Evolutionary conservation across 2,329 filamentous ascomycete species (phyloP).

Genomic region (Pseudopyrenochaeta lycopersici): DNA sequence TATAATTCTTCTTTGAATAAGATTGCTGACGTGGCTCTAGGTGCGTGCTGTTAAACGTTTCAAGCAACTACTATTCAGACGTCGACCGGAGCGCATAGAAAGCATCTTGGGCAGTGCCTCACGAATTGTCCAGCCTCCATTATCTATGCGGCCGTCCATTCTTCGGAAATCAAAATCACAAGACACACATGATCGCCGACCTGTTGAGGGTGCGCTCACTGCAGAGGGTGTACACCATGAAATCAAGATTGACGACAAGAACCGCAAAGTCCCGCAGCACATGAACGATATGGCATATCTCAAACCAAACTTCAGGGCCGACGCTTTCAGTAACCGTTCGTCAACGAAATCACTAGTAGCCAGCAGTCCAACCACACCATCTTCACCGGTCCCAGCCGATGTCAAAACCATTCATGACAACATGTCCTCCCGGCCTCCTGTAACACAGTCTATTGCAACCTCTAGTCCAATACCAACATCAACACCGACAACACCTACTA

Average conservation of each 20-base stretch:
- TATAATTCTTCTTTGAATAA: not conserved
- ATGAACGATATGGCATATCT: slow-evolving; percentile 31
- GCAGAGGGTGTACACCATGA: slow-evolving; percentile 64
- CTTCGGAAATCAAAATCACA: slow-evolving; percentile 59
- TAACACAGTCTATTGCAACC: slow-evolving; percentile 30
- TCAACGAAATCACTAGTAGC: slow-evolving; percentile 13
- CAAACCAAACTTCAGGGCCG: slow-evolving; percentile 25
- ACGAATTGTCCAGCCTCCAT: slow-evolving; percentile 66
- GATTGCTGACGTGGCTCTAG: slow-evolving; percentile 51
- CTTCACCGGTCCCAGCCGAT: slow-evolving; percentile 22
- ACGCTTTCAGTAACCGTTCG: slow-evolving; percentile 9
- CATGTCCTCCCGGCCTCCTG: slow-evolving; percentile 42
- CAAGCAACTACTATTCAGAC: slow-evolving; percentile 74
- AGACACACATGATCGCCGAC: slow-evolving; percentile 60
- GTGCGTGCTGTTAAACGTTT: slow-evolving; percentile 93
- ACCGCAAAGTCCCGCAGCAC: slow-evolving; percentile 24
- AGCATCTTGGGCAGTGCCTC: slow-evolving; percentile 68
- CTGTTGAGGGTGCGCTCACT: slow-evolving; percentile 60
- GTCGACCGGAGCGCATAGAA: slow-evolving; percentile 63
- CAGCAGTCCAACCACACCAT: slow-evolving; percentile 29
- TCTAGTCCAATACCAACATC: slow-evolving; percentile 23
- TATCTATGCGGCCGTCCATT: slow-evolving; percentile 57
- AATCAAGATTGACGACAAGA: slow-evolving; percentile 47
- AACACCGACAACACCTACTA: slow-evolving; percentile 35
- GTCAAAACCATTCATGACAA: slow-evolving; percentile 42